Base-by-base conservation (phyloP, 768 basidiomycete genomes). In the Lactarius vividus region DNA sequence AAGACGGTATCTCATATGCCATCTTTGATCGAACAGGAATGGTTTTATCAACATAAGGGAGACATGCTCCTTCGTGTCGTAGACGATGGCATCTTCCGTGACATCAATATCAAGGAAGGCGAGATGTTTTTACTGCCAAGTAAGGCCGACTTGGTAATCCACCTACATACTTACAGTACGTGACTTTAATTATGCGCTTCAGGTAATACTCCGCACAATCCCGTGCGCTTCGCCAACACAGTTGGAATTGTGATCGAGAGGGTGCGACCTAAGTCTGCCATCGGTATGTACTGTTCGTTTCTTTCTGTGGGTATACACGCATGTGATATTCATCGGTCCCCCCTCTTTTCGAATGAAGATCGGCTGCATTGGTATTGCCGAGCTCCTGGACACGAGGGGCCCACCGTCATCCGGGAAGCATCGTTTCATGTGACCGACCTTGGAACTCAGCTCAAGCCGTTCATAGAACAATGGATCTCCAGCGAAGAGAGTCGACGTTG, bases 41-140 rank as follows among this genome's bases (percentile, higher is more conserved):
- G 95, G 96, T 98, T 98, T 77, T 98, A 95, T 77, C 96, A 99
- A 74, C 82, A 96, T 80, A 94, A 95, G 75, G 96, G 96, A 3
- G 86, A 83, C 2, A 98, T 98, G 95, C 79, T 93, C 2, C 81
- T 99, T 26, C 87, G 91, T 66, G 88, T 92, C 1, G 88, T 97
- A 18, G 92, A 94, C 57, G 91, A 85, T 8, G 86, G 84, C 11
- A 78, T 80, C 68, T 96, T 96, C 77, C 81, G 83, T 73, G 96
- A 98, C 74, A 91, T 98, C 57, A 79, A 79, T 31, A 97, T 98
- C 71, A 89, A 88, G 68, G 95, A 99, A 76, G 96, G 96, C 56
- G 94, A 95, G 66, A 98, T 98, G 95, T 98, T 97, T 76, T 73
- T 98, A 71, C 80, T 98, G 28, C 96, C 96, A 57, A 91, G 96